phyloP scores from a whole-genome alignment of 2,329 filamentous ascomycete species.

The Verruconis gallopava region DNA sequence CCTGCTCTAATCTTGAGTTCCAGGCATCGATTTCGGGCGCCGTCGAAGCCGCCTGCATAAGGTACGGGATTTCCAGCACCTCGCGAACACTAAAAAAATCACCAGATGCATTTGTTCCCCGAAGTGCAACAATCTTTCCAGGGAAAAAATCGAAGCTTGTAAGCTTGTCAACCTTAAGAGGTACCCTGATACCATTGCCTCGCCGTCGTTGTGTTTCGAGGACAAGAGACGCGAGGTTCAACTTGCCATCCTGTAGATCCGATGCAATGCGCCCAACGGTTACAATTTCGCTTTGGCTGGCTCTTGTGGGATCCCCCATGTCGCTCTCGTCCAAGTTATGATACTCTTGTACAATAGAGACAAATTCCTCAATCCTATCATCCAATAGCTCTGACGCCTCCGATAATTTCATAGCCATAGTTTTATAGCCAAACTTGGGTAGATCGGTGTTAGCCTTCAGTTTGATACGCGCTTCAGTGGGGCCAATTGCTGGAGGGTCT shows the following conservation, averaged over 20 bases:
- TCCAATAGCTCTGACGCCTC: constrained; percentile 89
- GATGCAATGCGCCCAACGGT: constrained; percentile 86
- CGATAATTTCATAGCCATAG: constrained; percentile 86
- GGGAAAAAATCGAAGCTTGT: constrained; percentile 75
- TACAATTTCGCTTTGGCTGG: constrained; percentile 75
- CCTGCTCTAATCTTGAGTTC: constrained; percentile 54
- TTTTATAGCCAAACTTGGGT: constrained; percentile 83
- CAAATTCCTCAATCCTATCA: constrained; percentile 87
- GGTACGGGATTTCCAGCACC: constrained; percentile 58
- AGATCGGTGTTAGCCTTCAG: constrained; percentile 77
- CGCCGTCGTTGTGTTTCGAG: constrained; percentile 77
- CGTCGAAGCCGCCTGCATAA: constrained; percentile 61
- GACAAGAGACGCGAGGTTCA: constrained; percentile 74
- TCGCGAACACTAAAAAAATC: constrained; percentile 70
- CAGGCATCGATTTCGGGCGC: constrained; percentile 52
- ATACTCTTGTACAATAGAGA: constrained; percentile 57
- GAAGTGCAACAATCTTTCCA: constrained; percentile 80
- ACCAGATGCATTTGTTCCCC: constrained; percentile 77
- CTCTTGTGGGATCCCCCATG: constrained; percentile 76
- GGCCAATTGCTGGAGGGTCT: constrained; percentile 26
- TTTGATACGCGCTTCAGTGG: constrained; percentile 64
- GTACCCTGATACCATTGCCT: constrained; percentile 70
- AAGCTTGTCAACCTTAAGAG: constrained; percentile 60
- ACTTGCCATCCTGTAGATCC: constrained; percentile 65
- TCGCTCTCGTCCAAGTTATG: constrained; percentile 64